Base-by-base conservation (phyloP, 352 stramenopile species). In the Phytopythium sindhum region DNA sequence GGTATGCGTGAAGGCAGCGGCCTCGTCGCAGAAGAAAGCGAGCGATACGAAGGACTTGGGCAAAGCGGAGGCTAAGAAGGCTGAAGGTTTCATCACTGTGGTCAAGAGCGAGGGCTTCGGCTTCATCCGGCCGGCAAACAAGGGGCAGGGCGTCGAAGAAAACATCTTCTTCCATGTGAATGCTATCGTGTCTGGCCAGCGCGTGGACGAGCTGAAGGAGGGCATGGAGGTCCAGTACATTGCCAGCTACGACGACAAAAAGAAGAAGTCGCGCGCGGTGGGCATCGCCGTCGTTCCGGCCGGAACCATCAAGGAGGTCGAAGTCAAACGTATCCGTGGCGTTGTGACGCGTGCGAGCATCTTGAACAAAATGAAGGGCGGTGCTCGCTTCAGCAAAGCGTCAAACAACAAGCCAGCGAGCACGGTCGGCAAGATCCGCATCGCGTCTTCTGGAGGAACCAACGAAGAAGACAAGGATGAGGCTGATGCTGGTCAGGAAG, bases 141-240 rank as follows among this genome's bases (percentile, higher is more conserved):
- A 70, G 14, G 64, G 61, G 2, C 29, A 73, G 15, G 77, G 74
- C 4, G 60, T 77, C 2, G 75, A 76, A 28, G 80, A 90, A 61
- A 90, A 88, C 58, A 35, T 94, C 39, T 94, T 89, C 64, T 94
- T 94, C 69, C 85, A 91, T 66, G 72, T 94, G 31, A 91, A 89
- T 39, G 85, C 91, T 21, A 71, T 94, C 29, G 74, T 72, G 23
- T 80, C 72, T 0, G 75, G 74, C 31, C 72, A 88, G 62, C 81
- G 73, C 12, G 68, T 82, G 14, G 69, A 68, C 19, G 78, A 88
- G 26, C 55, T 94, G 42, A 87, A 88, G 50, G 80, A 86, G 61
- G 85, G 83, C 45, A 85, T 87, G 57, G 85, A 94, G 53, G 85
- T 92, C 5, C 69, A 79, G 62, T 92, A 78, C 64, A 78, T 70